phyloP scores from a whole-genome alignment of 2,329 filamentous ascomycete species.

The Ophiostoma tasmaniense region DNA sequence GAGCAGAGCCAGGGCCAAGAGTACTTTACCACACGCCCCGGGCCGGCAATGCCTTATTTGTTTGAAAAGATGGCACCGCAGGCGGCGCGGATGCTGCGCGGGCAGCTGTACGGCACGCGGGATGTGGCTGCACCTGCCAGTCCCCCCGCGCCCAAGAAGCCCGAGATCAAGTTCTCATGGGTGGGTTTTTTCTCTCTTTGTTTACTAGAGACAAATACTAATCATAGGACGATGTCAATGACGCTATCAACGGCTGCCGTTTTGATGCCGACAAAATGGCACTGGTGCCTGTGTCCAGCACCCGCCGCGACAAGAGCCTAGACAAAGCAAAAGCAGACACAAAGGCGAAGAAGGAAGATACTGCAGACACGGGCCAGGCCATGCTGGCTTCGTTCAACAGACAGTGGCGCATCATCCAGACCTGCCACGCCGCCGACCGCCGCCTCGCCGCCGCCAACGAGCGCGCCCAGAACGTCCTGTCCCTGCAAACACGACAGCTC shows the following conservation, averaged over 20 bases:
- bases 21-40: constrained; percentile 14
- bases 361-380: background rate
- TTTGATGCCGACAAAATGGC: constrained; percentile 9
- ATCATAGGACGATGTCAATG: constrained; percentile 19
- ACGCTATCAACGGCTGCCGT: constrained; percentile 17
- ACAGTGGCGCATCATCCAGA: constrained; percentile 11
- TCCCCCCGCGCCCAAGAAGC: background rate
- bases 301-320: background rate
- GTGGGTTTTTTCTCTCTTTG: background rate
- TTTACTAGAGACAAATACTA: background rate
- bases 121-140: background rate
- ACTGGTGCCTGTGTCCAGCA: background rate
- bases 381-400: constrained; percentile 10
- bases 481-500: constrained; percentile 7
- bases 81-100: background rate
- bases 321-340: background rate
- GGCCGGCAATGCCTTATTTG: constrained; percentile 20
- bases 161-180: background rate
- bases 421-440: constrained; percentile 3
- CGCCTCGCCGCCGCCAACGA: constrained; percentile 13
- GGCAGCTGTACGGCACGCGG: background rate
- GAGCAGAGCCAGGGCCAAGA: constrained; percentile 10
- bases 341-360: background rate
- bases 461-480: constrained; percentile 2
- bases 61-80: constrained; percentile 29